Evolutionary conservation across 2,329 filamentous ascomycete genomes (phyloP).

Genomic region (Xylariaceae sp.): DNA sequence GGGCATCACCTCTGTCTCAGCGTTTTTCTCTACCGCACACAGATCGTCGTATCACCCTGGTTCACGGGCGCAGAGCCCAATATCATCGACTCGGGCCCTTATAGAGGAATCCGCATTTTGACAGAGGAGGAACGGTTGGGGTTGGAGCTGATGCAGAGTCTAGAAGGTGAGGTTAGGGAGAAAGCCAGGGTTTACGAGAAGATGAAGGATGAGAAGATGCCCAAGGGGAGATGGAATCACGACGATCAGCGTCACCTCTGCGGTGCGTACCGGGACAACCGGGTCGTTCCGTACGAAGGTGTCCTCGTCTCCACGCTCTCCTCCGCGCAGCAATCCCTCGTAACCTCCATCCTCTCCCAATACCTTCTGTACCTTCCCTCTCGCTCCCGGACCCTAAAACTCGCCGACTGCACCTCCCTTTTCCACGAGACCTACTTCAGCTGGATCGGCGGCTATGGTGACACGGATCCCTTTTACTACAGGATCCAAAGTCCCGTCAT

Average conservation of each 20-base stretch:
- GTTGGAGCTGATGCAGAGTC: slow-evolving; percentile 64
- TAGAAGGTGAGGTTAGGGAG: slow-evolving; percentile 43
- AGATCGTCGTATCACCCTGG: slow-evolving; percentile 68
- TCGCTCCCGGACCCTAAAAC: slow-evolving; percentile 48
- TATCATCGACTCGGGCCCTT: slow-evolving; percentile 61
- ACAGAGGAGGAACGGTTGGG: slow-evolving; percentile 61
- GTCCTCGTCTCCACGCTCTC: slow-evolving; percentile 50
- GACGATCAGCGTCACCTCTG: slow-evolving; percentile 76
- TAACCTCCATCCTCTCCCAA: slow-evolving; percentile 58
- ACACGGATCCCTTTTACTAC: slow-evolving; percentile 72
- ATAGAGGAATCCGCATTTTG: slow-evolving; percentile 62
- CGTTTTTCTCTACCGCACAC: slow-evolving; percentile 60
- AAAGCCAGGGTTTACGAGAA: slow-evolving; percentile 54
- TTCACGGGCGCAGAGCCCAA: slow-evolving; percentile 82
- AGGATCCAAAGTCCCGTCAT: slow-evolving; percentile 73
- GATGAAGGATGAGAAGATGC: slow-evolving; percentile 64
- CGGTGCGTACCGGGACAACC: slow-evolving; percentile 75
- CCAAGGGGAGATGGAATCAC: slow-evolving; percentile 68
- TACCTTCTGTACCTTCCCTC: slow-evolving; percentile 66
- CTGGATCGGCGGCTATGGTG: slow-evolving; percentile 69
- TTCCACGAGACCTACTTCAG: slow-evolving; percentile 72
- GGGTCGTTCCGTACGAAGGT: slow-evolving; percentile 71
- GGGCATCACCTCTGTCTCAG: slow-evolving; percentile 75
- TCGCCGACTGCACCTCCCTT: slow-evolving; percentile 51
- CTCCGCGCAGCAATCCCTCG: slow-evolving; percentile 45